Percentiles rank a stretch among this genome's conserved stretches.
These are phyloP conservation scores for Arthrocladium fulminans DNA, from an alignment of 2,329 filamentous ascomycete species.

Conservation along the genomic window DNA sequence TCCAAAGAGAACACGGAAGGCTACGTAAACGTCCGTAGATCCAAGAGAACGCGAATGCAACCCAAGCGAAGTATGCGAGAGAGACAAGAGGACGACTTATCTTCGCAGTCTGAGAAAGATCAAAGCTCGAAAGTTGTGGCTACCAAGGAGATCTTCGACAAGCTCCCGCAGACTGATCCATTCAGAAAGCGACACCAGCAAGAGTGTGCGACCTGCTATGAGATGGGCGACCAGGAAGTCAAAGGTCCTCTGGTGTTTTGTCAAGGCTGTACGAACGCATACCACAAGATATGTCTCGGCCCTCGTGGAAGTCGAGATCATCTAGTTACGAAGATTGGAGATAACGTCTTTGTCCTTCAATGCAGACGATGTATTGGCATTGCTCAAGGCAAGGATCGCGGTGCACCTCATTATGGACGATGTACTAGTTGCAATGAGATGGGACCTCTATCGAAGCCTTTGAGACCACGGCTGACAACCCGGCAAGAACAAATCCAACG, in stretches of 20 bases:
- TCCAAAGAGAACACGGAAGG: neutral
- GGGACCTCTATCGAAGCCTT: constrained; percentile 65
- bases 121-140: constrained; percentile 49
- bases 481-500: constrained; percentile 77
- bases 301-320: constrained; percentile 68
- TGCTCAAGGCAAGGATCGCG: constrained; percentile 57
- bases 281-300: constrained; percentile 77
- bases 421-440: constrained; percentile 61
- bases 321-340: constrained; percentile 72
- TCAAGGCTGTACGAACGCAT: constrained; percentile 78
- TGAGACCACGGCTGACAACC: constrained; percentile 62
- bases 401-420: constrained; percentile 58
- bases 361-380: constrained; percentile 74
- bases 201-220: constrained; percentile 62
- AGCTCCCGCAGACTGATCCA: constrained; percentile 49
- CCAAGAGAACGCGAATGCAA: constrained; percentile 25
- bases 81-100: constrained; percentile 40
- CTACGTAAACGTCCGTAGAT: constrained; percentile 23
- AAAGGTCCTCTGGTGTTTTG: constrained; percentile 72
- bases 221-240: constrained; percentile 43
- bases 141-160: constrained; percentile 64
- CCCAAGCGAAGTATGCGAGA: constrained; percentile 38
- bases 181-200: constrained; percentile 64
- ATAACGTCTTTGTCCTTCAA: constrained; percentile 74
- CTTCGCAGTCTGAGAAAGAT: constrained; percentile 30